Percentiles rank a stretch among this genome's conserved stretches.
Evolutionary conservation across 805 yeast species (phyloP).

Genomic region (Pichia membranifaciens): DNA sequence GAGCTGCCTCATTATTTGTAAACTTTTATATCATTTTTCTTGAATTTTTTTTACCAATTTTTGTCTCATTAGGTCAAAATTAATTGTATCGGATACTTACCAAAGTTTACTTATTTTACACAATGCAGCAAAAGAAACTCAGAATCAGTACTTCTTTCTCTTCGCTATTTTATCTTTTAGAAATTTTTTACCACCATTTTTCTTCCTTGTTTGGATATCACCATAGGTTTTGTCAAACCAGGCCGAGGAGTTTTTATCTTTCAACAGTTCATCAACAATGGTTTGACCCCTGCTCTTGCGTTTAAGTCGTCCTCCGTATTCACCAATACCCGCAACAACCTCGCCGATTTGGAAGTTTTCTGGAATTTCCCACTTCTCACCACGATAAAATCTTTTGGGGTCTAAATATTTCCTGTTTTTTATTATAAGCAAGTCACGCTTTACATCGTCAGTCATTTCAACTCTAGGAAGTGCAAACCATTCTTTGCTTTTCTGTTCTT

Average conservation of each 20-base stretch:
- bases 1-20: no score
- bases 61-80: no score
- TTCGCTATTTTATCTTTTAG: conserved; percentile 57
- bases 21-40: no score
- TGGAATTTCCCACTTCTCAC: conserved; percentile 67
- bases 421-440: conserved; percentile 71
- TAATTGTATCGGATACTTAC: no score
- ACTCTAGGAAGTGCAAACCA: conserved; percentile 83
- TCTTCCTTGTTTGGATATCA: conserved; percentile 60
- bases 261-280: conserved; percentile 74
- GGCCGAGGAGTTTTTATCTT: conserved; percentile 59
- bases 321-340: conserved; percentile 73
- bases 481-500: conserved; percentile 43
- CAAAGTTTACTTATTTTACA: no score
- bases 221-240: conserved; percentile 81
- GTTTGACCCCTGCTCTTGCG: conserved; percentile 71
- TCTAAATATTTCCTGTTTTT: conserved; percentile 88
- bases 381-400: conserved; percentile 92
- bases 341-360: conserved; percentile 81
- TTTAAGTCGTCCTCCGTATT: conserved; percentile 64
- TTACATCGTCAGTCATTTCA: conserved; percentile 63
- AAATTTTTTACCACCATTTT: conserved; percentile 60
- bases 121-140: no score
- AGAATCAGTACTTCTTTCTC: conserved; percentile 35
- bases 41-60: no score